Evolutionary conservation across 768 basidiomycete genomes (phyloP), one percentile per base, ranked within the genome.

Genomic region (Neoboletus subvelutipes): DNA sequence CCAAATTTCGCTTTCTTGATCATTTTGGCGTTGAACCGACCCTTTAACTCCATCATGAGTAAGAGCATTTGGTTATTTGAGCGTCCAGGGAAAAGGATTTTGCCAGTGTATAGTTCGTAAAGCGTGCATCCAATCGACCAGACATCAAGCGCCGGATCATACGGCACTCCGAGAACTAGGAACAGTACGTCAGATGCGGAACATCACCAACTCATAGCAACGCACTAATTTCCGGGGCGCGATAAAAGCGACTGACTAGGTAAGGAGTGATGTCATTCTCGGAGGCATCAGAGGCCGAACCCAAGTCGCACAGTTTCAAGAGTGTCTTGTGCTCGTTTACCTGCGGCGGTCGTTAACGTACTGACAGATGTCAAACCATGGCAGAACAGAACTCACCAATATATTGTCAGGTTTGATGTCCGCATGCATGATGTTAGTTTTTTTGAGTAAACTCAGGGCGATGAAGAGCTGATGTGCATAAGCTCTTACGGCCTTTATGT

Each of bases 351-450:
- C 17, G 50, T 63, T 41, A 60, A 58, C 54, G 45, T 55, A 57
- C 52, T 53, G 62, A 58, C 56, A 66, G 50, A 39, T 42, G 54
- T 39, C 45, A 62, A 56, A 37, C 3, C 22, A 52, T 11, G 31
- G 56, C n/a, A 18, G 46, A 36, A 80, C n/a, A 18, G 46, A 36
- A 80, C 87, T 33, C 60, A 94, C 95, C 66, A 98, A 72, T 42
- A 99, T 96, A 70, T 98, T 98, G 71, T 98, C 97, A 20, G 97
- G 97, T 73, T 98, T 98, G 71, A 99, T 92, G 69, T 99, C 97
- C 8, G 97, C 97, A 66, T 99, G 97, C 84, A 98, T 97, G 57
- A 98, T 85, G 62, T 90, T 93, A 57, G 86, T 82, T 75, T 98
- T 98, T 62, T 85, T 84, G 68, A 98, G 77, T 53, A 95, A 77